Evolutionary conservation across 2,329 filamentous ascomycete species (phyloP).

Genomic region (Neofusicoccum laricinum): DNA sequence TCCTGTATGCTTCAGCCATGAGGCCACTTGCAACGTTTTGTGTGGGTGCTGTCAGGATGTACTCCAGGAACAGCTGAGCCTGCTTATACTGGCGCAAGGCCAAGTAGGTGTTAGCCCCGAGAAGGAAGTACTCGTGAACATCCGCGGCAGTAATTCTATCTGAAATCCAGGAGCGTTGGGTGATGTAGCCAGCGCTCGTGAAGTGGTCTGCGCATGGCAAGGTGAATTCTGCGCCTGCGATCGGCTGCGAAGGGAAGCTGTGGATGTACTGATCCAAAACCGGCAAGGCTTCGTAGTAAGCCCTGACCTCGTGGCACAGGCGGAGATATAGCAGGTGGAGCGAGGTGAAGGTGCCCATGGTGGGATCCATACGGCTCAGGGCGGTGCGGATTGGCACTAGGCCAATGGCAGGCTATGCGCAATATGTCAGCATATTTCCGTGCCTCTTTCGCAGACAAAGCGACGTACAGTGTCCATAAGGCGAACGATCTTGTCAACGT

Average conservation of each 20-base stretch:
- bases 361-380: conserved; percentile 65
- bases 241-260: conserved; percentile 55
- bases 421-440: conserved; percentile 16
- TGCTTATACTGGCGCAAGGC: conserved; percentile 41
- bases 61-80: conserved; percentile 47
- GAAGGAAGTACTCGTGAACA: conserved; percentile 55
- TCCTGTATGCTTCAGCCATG: conserved; percentile 88
- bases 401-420: conserved; percentile 30
- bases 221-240: conserved; percentile 33
- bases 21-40: conserved; percentile 67
- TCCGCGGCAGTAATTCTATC: conserved; percentile 49
- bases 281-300: conserved; percentile 55
- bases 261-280: conserved; percentile 65
- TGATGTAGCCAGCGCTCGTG: conserved; percentile 58
- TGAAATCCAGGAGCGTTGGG: conserved; percentile 56
- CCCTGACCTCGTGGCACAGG: conserved; percentile 54
- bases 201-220: conserved; percentile 40
- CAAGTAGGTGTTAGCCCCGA: conserved; percentile 49
- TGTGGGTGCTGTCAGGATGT: conserved; percentile 62
- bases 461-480: conserved; percentile 30
- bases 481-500: conserved; percentile 32
- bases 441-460: neutral
- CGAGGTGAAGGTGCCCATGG: conserved; percentile 63
- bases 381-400: conserved; percentile 47
- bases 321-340: conserved; percentile 59